phyloP scores from a whole-genome alignment of 768 basidiomycete genomes.

The Podaxis sp. region DNA sequence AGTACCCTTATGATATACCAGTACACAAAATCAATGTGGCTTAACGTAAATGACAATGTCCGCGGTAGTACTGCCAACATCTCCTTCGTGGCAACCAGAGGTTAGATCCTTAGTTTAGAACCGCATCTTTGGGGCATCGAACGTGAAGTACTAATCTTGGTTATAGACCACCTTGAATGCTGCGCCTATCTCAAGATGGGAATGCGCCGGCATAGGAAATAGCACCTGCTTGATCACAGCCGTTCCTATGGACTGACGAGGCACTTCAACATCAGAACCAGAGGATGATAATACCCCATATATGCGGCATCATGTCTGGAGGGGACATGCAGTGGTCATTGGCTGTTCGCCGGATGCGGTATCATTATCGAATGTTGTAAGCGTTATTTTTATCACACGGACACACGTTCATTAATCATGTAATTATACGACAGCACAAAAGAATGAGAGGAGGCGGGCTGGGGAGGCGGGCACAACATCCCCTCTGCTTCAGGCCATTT shows the following conservation, averaged over 20 bases:
- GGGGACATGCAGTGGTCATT: background rate
- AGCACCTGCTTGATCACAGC: background rate
- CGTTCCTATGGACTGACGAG: background rate
- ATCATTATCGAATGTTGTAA: background rate
- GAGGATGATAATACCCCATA: background rate
- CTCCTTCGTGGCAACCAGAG: background rate
- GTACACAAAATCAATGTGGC: background rate
- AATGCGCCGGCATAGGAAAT: too few relatives aligned
- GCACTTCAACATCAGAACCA: background rate
- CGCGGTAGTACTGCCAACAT: background rate
- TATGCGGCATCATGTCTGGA: background rate
- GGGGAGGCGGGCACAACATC: too few relatives aligned
- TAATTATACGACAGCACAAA: background rate
- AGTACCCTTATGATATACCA: background rate
- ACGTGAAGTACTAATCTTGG: too few relatives aligned
- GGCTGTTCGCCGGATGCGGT: background rate
- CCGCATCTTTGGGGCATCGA: too few relatives aligned
- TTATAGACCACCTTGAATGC: too few relatives aligned
- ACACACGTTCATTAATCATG: conserved; percentile 1
- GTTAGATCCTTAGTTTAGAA: background rate
- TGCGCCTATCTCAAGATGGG: too few relatives aligned
- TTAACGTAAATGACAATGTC: background rate
- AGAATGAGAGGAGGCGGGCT: background rate
- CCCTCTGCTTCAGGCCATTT: background rate
- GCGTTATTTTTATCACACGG: background rate